Evolutionary conservation across 108 stramenopile species (phyloP).

Genomic region (Skeletonema potamos): DNA sequence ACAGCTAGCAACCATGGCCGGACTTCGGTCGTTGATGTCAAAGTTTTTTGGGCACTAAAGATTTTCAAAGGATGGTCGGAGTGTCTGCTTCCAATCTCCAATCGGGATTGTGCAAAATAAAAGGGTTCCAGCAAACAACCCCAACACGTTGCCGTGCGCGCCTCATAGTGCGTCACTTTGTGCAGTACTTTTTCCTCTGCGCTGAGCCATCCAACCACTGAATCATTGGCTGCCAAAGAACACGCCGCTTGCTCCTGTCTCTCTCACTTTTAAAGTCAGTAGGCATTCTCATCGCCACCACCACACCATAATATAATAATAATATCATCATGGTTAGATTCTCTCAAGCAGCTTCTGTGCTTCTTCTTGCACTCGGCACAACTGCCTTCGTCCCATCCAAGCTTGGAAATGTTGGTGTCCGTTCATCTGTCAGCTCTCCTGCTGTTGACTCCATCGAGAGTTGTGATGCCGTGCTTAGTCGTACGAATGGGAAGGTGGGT

Average conservation of each 20-base stretch:
- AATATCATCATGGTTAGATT: slow-evolving; percentile 35
- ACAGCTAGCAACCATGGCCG: no score
- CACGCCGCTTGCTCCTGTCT: not conserved
- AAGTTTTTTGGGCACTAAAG: no score
- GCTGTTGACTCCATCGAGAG: not conserved
- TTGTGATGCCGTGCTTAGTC: slow-evolving; percentile 7
- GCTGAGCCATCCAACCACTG: not conserved
- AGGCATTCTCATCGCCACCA: not conserved
- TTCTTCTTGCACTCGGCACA: slow-evolving; percentile 19
- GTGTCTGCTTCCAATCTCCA: not conserved
- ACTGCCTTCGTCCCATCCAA: slow-evolving; percentile 40
- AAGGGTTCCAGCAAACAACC: not conserved
- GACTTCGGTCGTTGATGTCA: no score
- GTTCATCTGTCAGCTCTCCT: not conserved
- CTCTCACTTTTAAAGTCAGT: slow-evolving; percentile 2
- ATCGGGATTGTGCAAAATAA: not conserved
- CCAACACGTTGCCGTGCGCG: no score
- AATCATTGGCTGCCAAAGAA: not conserved
- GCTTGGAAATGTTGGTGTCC: not conserved
- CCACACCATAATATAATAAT: not conserved
- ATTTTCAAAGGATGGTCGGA: no score
- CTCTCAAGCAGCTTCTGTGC: slow-evolving; percentile 30
- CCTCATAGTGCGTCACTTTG: not conserved
- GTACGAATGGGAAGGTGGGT: no score
- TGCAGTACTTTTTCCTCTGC: not conserved